These are phyloP conservation scores for Botrytis fragariae DNA, from an alignment of 2,329 filamentous ascomycete species.

Conservation along the genomic window DNA sequence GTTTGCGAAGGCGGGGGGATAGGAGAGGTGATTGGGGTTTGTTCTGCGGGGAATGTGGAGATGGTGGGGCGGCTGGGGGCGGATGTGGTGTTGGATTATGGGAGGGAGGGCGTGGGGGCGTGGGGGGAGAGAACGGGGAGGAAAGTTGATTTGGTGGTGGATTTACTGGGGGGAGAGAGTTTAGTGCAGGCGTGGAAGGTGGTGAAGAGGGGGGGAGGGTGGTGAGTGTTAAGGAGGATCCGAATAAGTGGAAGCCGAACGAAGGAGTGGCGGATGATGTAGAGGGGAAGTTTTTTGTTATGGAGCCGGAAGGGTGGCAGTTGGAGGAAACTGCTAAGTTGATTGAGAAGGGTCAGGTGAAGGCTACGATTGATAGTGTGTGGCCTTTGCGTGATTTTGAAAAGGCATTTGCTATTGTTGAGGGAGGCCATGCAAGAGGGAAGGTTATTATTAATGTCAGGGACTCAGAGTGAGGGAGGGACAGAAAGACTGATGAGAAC, in stretches of 20 bases:
- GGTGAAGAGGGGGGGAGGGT: neutral
- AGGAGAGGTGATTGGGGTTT: neutral
- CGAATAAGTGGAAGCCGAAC: neutral
- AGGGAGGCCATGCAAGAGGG: constrained; percentile 11
- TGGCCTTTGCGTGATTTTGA: constrained; percentile 9
- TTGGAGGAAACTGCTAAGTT: neutral
- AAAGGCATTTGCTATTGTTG: constrained; percentile 11
- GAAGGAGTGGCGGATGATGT: neutral
- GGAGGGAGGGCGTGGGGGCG: neutral
- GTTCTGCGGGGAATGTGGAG: neutral
- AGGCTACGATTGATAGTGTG: neutral
- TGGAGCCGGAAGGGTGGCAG: constrained; percentile 12
- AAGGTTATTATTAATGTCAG: constrained; percentile 12
- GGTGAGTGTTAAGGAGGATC: constrained; percentile 9
- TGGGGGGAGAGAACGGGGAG: neutral
- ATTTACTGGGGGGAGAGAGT: neutral
- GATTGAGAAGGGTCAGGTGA: neutral
- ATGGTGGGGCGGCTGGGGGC: neutral
- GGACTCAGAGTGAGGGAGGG: neutral
- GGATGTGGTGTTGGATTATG: constrained; percentile 13
- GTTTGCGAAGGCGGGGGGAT: constrained; percentile 8
- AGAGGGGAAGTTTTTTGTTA: neutral
- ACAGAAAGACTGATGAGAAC: neutral
- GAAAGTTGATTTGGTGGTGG: constrained; percentile 14
- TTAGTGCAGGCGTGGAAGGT: neutral